Evolutionary conservation across 306 rosid species (phyloP), one percentile per base, ranked within the genome.

Genomic region (Trichosanthes truncata): DNA sequence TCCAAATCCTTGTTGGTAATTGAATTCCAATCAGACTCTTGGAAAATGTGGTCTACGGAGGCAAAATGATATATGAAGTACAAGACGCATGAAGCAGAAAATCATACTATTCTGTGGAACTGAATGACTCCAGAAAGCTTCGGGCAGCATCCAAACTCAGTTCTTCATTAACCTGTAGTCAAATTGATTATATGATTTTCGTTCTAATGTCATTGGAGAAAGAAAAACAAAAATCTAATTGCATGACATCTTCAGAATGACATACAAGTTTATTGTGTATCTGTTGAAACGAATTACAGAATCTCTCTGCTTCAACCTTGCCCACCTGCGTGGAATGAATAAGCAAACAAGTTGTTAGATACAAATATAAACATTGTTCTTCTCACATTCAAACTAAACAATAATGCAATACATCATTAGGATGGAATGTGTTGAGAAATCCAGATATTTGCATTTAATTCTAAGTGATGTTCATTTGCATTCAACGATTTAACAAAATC

Each of bases 121-220:
- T 72, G 82, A 81, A 83, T 13, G 89, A 74, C 3, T 84, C 89
- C 73, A 92, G 81, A 53, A 90, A 82, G 78, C 68, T 85, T 78
- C 60, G 80, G 14, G 94, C 93, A 46, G 93, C 93, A 76, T 89
- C 97, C 74, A 81, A 74, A 85, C 89, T 88, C 83, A 94, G 82
- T 81, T 85, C 97, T 81, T 85, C 97, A 77, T 74, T 49, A 17
- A 74, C 78, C 78, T 74, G 78, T 51, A 74, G 7, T 31, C 26
- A 74, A 49, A 31, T 29, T 51, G 78, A 51, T 51, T 7, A 74
- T 49, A 74, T 29, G 18, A 33, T 26, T 29, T 74, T 74, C 3
- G 40, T 74, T 74, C 43, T 74, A 74, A 74, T 14, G 45, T 17
- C 36, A 43, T 23, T 49, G 62, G 29, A n/a, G 31, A 23, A 20